Evolutionary conservation across 2,329 filamentous ascomycete species (phyloP).

Genomic region (Colletotrichum salicis): DNA sequence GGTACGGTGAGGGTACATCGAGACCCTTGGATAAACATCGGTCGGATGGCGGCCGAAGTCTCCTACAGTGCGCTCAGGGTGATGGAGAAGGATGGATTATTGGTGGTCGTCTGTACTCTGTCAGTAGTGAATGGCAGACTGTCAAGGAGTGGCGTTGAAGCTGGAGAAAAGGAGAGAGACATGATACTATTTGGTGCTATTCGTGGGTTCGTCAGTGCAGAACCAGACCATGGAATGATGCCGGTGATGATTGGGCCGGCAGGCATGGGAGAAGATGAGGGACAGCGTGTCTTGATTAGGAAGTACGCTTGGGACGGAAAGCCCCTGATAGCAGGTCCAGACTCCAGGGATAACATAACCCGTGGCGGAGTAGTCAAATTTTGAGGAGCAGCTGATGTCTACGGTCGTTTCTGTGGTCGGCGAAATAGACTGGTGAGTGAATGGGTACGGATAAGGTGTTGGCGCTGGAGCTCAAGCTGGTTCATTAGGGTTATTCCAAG

Average conservation of each 20-base stretch:
- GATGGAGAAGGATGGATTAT: not conserved
- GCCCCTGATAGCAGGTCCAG: not conserved
- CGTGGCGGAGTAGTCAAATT: not conserved
- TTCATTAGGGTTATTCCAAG: not conserved
- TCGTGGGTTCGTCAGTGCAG: not conserved
- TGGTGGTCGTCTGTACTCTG: not conserved
- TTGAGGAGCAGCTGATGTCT: not conserved
- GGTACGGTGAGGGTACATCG: slow-evolving; percentile 2
- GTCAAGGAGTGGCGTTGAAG: not conserved
- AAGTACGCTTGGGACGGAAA: not conserved
- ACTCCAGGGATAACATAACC: not conserved
- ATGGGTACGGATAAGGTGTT: not conserved
- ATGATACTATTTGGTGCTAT: not conserved
- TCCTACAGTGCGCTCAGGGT: slow-evolving; percentile 3
- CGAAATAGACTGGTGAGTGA: not conserved
- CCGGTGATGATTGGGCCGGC: not conserved
- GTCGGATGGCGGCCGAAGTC: slow-evolving; percentile 27
- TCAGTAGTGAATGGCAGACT: not conserved
- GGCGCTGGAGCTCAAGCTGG: not conserved
- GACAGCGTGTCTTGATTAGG: too few relatives aligned
- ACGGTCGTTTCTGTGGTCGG: not conserved
- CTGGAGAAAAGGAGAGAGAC: not conserved
- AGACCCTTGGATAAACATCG: slow-evolving; percentile 12
- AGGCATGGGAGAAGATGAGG: not conserved
- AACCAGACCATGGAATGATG: not conserved